phyloP scores from a whole-genome alignment of 495 filamentous ascomycete species.

The Bathelium albidoporum region DNA sequence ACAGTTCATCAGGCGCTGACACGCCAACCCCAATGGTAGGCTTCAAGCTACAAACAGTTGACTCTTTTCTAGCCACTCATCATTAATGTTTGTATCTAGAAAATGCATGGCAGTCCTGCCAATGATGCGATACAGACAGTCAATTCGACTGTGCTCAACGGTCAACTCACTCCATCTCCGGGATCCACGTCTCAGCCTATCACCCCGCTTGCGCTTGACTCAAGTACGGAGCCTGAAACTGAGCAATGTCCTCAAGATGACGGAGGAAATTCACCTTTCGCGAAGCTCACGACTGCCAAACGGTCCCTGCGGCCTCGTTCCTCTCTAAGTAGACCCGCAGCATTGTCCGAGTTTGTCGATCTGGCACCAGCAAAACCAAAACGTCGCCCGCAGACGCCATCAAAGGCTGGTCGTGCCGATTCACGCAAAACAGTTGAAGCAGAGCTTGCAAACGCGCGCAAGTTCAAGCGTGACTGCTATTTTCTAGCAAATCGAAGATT shows the following conservation, averaged over 20 bases:
- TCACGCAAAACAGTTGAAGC: neutral
- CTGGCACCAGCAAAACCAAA: neutral
- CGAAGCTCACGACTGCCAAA: neutral
- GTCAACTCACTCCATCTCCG: too few species aligned
- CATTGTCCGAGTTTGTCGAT: neutral
- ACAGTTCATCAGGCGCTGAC: neutral
- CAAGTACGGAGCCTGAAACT: too few species aligned
- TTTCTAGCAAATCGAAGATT: slow-evolving; percentile 41
- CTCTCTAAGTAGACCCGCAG: neutral
- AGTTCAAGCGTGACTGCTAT: slow-evolving; percentile 34
- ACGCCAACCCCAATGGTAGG: too few species aligned
- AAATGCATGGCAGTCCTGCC: too few species aligned
- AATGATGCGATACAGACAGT: too few species aligned
- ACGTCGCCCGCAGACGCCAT: neutral
- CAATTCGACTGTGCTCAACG: too few species aligned
- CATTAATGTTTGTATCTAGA: too few species aligned
- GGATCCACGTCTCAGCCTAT: too few species aligned
- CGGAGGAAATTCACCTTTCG: neutral
- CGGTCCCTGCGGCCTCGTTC: neutral
- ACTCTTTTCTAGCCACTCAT: too few species aligned
- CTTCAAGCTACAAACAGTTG: too few species aligned
- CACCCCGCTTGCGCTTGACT: too few species aligned
- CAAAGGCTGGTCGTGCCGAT: neutral
- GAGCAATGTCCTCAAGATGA: neutral
- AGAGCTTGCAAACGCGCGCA: neutral